Conservation (phyloP, 352 stramenopile species). For the Pythium grandisporangium region DNA sequence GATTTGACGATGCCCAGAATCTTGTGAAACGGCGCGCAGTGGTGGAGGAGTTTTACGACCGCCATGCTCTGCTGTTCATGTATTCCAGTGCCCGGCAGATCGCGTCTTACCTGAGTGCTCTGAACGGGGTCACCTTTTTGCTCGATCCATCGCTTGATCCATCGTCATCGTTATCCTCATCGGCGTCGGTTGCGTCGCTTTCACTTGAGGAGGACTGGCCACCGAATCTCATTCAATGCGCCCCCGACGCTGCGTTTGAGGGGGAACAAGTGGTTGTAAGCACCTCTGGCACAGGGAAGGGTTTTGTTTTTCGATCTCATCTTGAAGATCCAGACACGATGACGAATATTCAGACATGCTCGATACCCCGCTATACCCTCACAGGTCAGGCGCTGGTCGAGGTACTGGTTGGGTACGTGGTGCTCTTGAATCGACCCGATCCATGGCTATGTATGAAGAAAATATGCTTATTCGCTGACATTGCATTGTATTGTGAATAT, state of each 20-base stretch:
- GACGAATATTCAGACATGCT: conserved; percentile 40
- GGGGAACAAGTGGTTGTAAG: no score
- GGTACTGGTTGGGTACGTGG: conserved; percentile 31
- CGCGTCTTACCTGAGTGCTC: conserved; percentile 46
- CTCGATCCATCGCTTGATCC: conserved; percentile 4
- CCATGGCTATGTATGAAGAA: no score
- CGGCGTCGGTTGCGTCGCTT: no score
- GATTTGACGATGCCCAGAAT: conserved; percentile 30
- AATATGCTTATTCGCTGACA: no score
- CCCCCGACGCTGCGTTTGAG: conserved; percentile 18
- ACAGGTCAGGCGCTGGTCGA: conserved; percentile 23
- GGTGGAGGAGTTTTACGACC: conserved; percentile 58
- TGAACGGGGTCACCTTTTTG: conserved; percentile 65
- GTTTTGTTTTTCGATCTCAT: not conserved
- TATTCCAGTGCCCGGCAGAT: conserved; percentile 49
- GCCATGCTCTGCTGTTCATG: conserved; percentile 46
- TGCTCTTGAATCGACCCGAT: no score
- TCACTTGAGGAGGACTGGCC: conserved; percentile 28
- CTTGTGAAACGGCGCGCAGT: conserved; percentile 49
- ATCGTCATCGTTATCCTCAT: conserved; percentile 4
- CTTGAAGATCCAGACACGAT: conserved; percentile 29
- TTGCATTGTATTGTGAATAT: no score
- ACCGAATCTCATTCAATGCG: conserved; percentile 39
- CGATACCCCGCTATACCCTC: conserved; percentile 36
- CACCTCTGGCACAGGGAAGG: not conserved